These are phyloP conservation scores for Vitis hybrid DNA, from an alignment of 177 flowering plant genomes.

Conservation along the genomic window DNA sequence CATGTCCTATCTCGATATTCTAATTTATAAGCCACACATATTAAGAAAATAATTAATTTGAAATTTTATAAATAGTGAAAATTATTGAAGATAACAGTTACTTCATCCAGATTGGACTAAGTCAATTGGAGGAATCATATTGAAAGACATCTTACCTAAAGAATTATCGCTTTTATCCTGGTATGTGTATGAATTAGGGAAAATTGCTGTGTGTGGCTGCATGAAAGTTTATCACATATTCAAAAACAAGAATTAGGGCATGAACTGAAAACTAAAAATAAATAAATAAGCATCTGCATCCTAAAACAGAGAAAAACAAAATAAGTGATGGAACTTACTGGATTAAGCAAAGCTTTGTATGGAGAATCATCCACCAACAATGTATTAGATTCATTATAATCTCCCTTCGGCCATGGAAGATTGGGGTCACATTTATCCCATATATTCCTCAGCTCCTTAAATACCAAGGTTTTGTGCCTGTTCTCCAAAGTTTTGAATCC, in stretches of 20 bases:
- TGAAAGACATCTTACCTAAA: conserved; percentile 53
- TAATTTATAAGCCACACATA: no score
- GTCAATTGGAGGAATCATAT: not conserved
- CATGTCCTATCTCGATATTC: no score
- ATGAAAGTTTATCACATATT: conserved; percentile 1
- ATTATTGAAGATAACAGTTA: not conserved
- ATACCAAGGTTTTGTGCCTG: conserved; percentile 58
- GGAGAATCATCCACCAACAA: conserved; percentile 93
- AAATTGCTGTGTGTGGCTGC: conserved; percentile 70
- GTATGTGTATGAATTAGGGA: conserved; percentile 56
- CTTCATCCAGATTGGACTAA: no score
- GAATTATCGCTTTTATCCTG: conserved; percentile 47
- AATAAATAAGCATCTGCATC: not conserved
- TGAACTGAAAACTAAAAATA: not conserved
- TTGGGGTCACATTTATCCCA: conserved; percentile 70
- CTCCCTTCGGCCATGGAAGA: conserved; percentile 76
- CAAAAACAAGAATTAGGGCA: not conserved
- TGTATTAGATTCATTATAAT: conserved; percentile 75
- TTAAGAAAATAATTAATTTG: not conserved
- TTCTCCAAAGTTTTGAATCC: conserved; percentile 56
- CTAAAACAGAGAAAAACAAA: not conserved
- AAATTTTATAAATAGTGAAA: no score
- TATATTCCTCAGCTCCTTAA: conserved; percentile 72
- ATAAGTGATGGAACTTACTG: conserved; percentile 44
- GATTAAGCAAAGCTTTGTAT: conserved; percentile 84